These are phyloP conservation scores for Gyrodon lividus DNA, from an alignment of 768 basidiomycete species.

Conservation along the genomic window DNA sequence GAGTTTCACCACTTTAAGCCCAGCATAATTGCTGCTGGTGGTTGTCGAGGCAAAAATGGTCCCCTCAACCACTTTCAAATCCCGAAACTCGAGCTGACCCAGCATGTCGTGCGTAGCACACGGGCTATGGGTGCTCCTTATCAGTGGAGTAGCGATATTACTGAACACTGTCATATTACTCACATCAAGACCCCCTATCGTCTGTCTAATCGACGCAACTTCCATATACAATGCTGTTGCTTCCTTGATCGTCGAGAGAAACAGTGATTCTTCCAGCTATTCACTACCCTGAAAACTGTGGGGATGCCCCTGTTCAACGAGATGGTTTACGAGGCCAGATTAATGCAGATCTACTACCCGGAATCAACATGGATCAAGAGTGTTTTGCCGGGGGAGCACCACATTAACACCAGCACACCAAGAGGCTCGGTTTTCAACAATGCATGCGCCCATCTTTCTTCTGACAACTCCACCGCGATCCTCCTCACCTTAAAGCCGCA, in stretches of 20 bases:
- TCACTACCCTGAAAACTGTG: neutral
- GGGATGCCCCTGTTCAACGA: neutral
- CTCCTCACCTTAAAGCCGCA: conserved; percentile 1
- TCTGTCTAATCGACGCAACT: neutral
- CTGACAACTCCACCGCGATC: neutral
- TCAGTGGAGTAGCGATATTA: conserved; percentile 14
- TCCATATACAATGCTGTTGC: conserved; percentile 3
- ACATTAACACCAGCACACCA: neutral
- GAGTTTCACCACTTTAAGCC: conserved; percentile 14
- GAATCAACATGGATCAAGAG: conserved; percentile 1
- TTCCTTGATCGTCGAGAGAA: conserved; percentile 11
- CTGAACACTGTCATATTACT: conserved; percentile 10
- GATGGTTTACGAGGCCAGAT: neutral
- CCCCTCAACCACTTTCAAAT: conserved; percentile 7
- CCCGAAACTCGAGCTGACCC: conserved; percentile 18
- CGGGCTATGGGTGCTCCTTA: conserved; percentile 26
- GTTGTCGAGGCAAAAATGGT: conserved; percentile 6
- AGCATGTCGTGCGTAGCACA: conserved; percentile 21
- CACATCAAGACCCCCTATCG: conserved; percentile 3
- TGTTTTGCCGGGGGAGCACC: neutral
- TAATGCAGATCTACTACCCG: neutral
- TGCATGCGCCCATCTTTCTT: neutral
- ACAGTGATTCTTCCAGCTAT: conserved; percentile 4
- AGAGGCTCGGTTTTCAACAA: conserved; percentile 2
- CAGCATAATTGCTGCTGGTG: neutral